These are phyloP conservation scores for Gymnopilus junonius DNA, from an alignment of 768 basidiomycete genomes.

Conservation along the genomic window DNA sequence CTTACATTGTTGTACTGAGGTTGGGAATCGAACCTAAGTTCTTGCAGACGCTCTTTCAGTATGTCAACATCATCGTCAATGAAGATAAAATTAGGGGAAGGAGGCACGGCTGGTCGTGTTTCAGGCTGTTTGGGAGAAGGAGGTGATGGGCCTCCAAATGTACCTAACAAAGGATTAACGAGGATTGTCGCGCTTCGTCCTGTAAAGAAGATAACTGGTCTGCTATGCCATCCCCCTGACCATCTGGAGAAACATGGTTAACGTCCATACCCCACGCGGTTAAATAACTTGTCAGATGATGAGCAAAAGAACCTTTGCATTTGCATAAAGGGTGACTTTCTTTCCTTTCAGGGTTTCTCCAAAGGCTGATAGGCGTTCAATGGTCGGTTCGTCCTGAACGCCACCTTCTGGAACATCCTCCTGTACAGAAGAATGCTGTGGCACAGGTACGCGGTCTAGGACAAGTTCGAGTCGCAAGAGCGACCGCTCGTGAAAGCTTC, in stretches of 20 bases:
- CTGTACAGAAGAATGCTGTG: conserved; percentile 41
- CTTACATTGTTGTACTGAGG: conserved; percentile 37
- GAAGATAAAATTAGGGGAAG: conserved; percentile 64
- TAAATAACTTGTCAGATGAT: conserved; percentile 90
- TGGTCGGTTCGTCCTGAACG: conserved; percentile 71
- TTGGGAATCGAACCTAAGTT: conserved; percentile 62
- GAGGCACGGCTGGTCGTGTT: conserved; percentile 15
- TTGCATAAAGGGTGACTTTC: conserved; percentile 83
- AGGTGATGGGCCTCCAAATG: conserved; percentile 4
- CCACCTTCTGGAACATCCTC: conserved; percentile 54
- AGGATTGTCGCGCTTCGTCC: conserved; percentile 8
- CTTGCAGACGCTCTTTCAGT: conserved; percentile 74
- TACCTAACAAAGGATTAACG: conserved; percentile 13
- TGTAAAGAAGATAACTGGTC: conserved; percentile 16
- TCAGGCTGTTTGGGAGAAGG: conserved; percentile 21
- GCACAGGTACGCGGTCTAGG: conserved; percentile 61
- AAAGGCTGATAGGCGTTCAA: conserved; percentile 80
- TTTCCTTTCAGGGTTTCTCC: conserved; percentile 83
- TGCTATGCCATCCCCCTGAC: conserved; percentile 46
- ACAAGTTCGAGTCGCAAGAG: conserved; percentile 69
- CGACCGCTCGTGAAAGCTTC: conserved; percentile 48
- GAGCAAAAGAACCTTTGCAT: conserved; percentile 87
- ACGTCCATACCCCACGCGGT: conserved; percentile 97
- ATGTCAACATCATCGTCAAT: conserved; percentile 92
- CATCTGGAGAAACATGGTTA: conserved; percentile 71